Percentiles rank a stretch among this genome's conserved stretches.
These are phyloP conservation scores for Aspergillus steynii DNA, from an alignment of 495 filamentous ascomycete species.

Conservation along the genomic window DNA sequence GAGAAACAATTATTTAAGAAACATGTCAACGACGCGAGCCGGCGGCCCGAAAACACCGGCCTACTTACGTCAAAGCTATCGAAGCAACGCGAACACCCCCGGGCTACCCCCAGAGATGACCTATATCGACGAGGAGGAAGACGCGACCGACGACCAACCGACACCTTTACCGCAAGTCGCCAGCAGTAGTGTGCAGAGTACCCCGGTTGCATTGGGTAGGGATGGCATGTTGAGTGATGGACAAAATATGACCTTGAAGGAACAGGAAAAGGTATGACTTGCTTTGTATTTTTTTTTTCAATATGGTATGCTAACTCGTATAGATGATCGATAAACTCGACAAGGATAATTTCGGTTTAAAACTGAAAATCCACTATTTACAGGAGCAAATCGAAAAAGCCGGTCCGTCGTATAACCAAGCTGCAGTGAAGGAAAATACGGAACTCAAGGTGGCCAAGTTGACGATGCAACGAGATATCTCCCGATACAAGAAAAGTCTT, in stretches of 20 bases:
- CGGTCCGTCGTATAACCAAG: slow-evolving; percentile 83
- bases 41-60: slow-evolving; percentile 69
- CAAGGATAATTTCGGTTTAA: slow-evolving; percentile 93
- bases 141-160: slow-evolving; percentile 56
- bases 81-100: slow-evolving; percentile 64
- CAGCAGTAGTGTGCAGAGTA: slow-evolving; percentile 76
- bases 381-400: slow-evolving; percentile 82
- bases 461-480: slow-evolving; percentile 82
- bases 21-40: slow-evolving; percentile 51
- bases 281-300: background rate
- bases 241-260: slow-evolving; percentile 80
- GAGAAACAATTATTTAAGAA: slow-evolving; percentile 69
- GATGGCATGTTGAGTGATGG: slow-evolving; percentile 70
- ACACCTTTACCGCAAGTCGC: slow-evolving; percentile 70
- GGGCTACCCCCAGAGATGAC: slow-evolving; percentile 63
- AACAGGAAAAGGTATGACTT: slow-evolving; percentile 79
- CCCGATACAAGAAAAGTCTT: slow-evolving; percentile 78
- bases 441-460: slow-evolving; percentile 89
- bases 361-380: slow-evolving; percentile 94
- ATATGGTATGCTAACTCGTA: slow-evolving; percentile 18
- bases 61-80: slow-evolving; percentile 59
- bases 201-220: slow-evolving; percentile 67
- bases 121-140: slow-evolving; percentile 63
- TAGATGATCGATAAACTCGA: slow-evolving; percentile 89
- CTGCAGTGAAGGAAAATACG: slow-evolving; percentile 88